Base-by-base conservation (phyloP, 2,329 filamentous ascomycete genomes). In the Pseudocercospora pini-densiflorae region DNA sequence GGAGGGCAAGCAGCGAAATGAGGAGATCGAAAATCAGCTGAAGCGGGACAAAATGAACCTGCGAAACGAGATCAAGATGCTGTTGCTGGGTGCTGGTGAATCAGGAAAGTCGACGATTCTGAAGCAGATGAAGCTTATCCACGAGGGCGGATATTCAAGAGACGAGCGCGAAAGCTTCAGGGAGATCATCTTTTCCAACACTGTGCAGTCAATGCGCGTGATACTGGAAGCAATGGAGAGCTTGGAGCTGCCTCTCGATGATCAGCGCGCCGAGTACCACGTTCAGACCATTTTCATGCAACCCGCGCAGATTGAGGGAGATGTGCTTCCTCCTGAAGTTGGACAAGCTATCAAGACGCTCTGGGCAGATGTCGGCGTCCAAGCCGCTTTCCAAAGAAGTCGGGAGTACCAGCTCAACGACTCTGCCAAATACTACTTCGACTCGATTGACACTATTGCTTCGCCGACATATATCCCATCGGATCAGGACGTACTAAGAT, bases 31-130 rank as follows among this genome's bases (percentile, higher is more conserved):
- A 85, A 98, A 97, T 82, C 94, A 98, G 86, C 86, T 98, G 80
- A 98, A 97, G 89, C 89, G 93, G 81, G 95, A 99, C 80, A 96
- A 97, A 84, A 92, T 98, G 92, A 91, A 97, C 87, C 94, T 97
- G 85, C 91, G 94, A 77, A 99, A 99, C 76, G 95, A 99, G 84
- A 99, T 99, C 86, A 99, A 99, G 89, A 98, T 99, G 95, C 87
- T 99, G 76, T 88, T 99, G 77, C 90, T 99, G 77, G 95, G 95
- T 87, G 95, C 95, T 83, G 94, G 95, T 90, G 95, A 99, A 89
- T 96, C 93, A 74, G 93, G 93, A 81, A 97, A 97, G 83, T 96
- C 93, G 64, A 97, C 93, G 33, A 96, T 97, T 75, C 85, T 97
- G 75, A 97, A 97, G 84, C 93, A 97, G 86, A 97, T 97, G 93